A percentile compares a stretch with the other conserved stretches of the same genome.
phyloP scores from a whole-genome alignment of 75 land plant genomes.

The Adiantum capillusveneris region DNA sequence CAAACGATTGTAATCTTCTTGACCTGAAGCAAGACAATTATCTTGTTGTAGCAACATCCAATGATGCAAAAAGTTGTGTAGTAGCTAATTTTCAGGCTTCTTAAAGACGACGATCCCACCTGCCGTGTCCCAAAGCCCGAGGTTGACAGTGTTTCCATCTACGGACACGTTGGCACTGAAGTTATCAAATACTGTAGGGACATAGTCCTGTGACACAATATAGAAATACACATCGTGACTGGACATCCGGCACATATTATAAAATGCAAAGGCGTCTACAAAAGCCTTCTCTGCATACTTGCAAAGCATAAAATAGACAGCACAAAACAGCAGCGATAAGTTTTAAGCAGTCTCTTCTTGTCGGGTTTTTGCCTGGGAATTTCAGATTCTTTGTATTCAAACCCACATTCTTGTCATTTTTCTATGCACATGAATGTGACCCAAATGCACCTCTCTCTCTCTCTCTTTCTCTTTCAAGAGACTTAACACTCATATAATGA shows the following conservation, averaged over 20 bases:
- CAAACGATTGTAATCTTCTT: constrained; percentile 58
- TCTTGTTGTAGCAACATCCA: background rate
- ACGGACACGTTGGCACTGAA: constrained; percentile 47
- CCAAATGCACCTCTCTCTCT: too few species aligned
- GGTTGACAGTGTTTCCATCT: constrained; percentile 44
- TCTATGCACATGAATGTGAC: too few species aligned
- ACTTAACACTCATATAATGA: background rate
- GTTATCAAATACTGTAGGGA: constrained; percentile 44
- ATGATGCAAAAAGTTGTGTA: background rate
- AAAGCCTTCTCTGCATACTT: background rate
- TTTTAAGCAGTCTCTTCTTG: too few species aligned
- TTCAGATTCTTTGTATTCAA: too few species aligned
- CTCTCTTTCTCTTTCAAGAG: too few species aligned
- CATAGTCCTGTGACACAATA: constrained; percentile 27
- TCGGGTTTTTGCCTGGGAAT: too few species aligned
- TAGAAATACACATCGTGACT: background rate
- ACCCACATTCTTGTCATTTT: too few species aligned
- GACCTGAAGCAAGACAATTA: constrained; percentile 24
- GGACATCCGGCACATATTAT: background rate
- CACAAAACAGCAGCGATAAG: too few species aligned
- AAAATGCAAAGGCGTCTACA: background rate
- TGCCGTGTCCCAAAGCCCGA: constrained; percentile 47
- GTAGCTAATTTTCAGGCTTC: background rate
- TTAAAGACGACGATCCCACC: constrained; percentile 16
- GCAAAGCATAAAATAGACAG: too few species aligned